A percentile compares a stretch with the other conserved stretches of the same genome.
Evolutionary conservation across 2,329 filamentous ascomycete species (phyloP).

Genomic region (Fusarium sp.): DNA sequence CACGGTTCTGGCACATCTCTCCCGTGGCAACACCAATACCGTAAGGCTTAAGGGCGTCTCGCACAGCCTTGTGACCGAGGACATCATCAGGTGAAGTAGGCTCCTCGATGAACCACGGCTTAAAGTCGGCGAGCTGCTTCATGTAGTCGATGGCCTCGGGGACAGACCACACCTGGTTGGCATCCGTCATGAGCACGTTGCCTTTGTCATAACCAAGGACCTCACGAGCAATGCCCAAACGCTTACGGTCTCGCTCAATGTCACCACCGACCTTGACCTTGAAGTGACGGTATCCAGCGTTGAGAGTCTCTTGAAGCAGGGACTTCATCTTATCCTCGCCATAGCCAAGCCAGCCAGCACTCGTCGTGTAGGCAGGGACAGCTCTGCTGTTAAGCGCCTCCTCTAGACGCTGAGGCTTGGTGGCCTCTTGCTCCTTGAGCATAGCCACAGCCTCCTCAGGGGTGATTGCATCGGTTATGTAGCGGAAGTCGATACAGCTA

Average conservation of each 20-base stretch:
- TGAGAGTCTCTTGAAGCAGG: slow-evolving; percentile 78
- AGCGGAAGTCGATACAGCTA: slow-evolving; percentile 89
- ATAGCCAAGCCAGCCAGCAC: slow-evolving; percentile 92
- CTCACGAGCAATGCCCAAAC: slow-evolving; percentile 78
- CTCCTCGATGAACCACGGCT: slow-evolving; percentile 95
- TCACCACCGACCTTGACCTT: slow-evolving; percentile 89
- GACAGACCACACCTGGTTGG: slow-evolving; percentile 93
- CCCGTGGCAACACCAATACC: slow-evolving; percentile 89
- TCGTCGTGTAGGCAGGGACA: slow-evolving; percentile 91
- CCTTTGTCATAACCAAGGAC: slow-evolving; percentile 85
- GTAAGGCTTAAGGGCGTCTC: slow-evolving; percentile 79
- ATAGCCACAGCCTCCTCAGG: slow-evolving; percentile 83
- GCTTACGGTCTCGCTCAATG: slow-evolving; percentile 75
- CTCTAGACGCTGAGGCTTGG: slow-evolving; percentile 76
- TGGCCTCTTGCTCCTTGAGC: slow-evolving; percentile 71
- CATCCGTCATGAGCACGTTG: slow-evolving; percentile 91
- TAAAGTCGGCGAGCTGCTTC: slow-evolving; percentile 82
- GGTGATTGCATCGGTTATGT: slow-evolving; percentile 93
- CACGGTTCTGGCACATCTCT: slow-evolving; percentile 95
- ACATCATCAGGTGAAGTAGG: slow-evolving; percentile 91
- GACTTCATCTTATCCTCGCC: slow-evolving; percentile 86
- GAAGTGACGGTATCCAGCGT: slow-evolving; percentile 84
- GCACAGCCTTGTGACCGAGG: slow-evolving; percentile 86
- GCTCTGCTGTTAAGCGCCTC: slow-evolving; percentile 80
- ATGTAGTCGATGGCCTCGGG: slow-evolving; percentile 91